These are phyloP conservation scores for Cytospora schulzeri DNA, from an alignment of 2,329 filamentous ascomycete genomes.

Conservation along the genomic window DNA sequence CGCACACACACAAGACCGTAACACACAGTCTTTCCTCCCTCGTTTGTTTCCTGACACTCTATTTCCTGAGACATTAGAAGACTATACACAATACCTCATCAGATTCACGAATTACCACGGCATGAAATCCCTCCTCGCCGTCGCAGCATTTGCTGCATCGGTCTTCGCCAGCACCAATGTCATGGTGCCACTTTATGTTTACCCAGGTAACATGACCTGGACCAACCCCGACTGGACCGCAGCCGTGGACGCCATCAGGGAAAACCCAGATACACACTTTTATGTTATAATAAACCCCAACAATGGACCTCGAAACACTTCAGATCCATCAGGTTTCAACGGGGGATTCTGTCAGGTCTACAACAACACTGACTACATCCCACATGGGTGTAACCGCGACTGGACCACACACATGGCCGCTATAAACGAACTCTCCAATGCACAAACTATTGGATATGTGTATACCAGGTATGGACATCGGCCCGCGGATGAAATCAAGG, in stretches of 20 bases:
- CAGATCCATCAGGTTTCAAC: constrained; percentile 22
- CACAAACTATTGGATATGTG: constrained; percentile 29
- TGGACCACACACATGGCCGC: constrained; percentile 28
- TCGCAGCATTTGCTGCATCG: constrained; percentile 20
- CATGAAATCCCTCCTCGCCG: constrained; percentile 17
- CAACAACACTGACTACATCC: constrained; percentile 22
- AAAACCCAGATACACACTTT: constrained; percentile 26
- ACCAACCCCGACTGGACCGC: constrained; percentile 28
- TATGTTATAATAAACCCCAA: constrained; percentile 29
- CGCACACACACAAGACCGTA: background rate
- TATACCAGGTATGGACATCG: constrained; percentile 27
- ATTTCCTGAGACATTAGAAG: background rate
- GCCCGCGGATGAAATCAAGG: constrained; percentile 12
- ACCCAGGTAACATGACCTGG: constrained; percentile 23
- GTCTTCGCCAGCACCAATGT: constrained; percentile 21
- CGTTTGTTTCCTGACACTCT: background rate
- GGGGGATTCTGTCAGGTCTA: constrained; percentile 25
- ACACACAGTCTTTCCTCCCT: background rate
- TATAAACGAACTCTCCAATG: constrained; percentile 27
- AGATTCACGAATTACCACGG: background rate
- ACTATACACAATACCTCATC: background rate
- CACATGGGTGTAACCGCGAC: constrained; percentile 30
- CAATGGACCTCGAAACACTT: constrained; percentile 27
- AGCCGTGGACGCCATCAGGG: constrained; percentile 24
- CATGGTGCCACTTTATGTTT: constrained; percentile 28